Conservation (phyloP, 495 filamentous ascomycete species). For the Articulospora tetracladia region DNA sequence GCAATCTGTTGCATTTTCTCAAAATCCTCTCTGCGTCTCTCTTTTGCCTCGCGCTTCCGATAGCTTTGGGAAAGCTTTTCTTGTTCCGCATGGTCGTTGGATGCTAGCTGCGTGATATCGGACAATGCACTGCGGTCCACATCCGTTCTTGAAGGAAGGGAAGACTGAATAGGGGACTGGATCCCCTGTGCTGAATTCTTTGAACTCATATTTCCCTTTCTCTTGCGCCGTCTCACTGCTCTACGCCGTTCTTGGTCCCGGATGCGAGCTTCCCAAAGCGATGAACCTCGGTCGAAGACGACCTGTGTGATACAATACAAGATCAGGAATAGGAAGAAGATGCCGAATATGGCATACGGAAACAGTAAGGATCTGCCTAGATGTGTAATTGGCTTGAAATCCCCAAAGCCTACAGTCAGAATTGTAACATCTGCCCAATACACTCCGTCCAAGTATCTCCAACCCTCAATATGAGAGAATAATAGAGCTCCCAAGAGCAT, state of each 20-base stretch:
- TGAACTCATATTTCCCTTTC: too few species aligned
- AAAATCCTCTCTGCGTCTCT: not conserved
- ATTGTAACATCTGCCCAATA: constrained; percentile 82
- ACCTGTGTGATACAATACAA: constrained; percentile 73
- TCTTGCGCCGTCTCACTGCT: constrained; percentile 45
- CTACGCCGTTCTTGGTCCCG: constrained; percentile 59
- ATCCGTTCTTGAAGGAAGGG: too few species aligned
- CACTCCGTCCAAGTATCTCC: constrained; percentile 71
- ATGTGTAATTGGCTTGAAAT: constrained; percentile 52
- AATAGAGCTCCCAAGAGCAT: constrained; percentile 67
- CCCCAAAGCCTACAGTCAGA: constrained; percentile 79
- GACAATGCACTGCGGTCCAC: not conserved
- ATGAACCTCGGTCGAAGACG: constrained; percentile 68
- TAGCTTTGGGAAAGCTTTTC: not conserved
- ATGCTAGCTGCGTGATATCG: not conserved
- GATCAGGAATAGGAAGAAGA: constrained; percentile 78
- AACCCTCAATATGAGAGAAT: constrained; percentile 66
- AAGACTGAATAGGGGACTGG: too few species aligned
- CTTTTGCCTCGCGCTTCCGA: not conserved
- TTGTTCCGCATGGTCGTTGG: not conserved
- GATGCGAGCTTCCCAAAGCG: constrained; percentile 62
- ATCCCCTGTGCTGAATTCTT: not conserved
- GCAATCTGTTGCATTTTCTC: not conserved
- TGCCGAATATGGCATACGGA: constrained; percentile 73
- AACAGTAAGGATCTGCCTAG: constrained; percentile 62